Percentiles rank a stretch among this genome's conserved stretches.
Evolutionary conservation across 257 asterid species (phyloP).

Genomic region (Plectranthus barbatus): DNA sequence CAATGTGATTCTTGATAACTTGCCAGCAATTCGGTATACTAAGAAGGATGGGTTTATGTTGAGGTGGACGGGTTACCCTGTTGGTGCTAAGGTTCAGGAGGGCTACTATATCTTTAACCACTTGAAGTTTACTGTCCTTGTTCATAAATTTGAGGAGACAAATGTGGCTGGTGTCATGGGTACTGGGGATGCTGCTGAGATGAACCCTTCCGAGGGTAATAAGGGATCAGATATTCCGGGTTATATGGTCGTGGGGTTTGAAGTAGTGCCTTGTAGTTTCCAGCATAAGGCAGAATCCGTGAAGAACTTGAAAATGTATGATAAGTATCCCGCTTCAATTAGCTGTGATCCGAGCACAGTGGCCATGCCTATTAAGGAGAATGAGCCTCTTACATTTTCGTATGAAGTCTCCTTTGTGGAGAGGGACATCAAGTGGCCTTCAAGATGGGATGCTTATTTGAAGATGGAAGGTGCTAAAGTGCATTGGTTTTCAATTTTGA

Average conservation of each 20-base stretch:
- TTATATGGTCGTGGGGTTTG: conserved; percentile 82
- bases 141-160: conserved; percentile 58
- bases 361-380: conserved; percentile 54
- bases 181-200: conserved; percentile 67
- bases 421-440: conserved; percentile 83
- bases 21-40: conserved; percentile 71
- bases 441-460: conserved; percentile 85
- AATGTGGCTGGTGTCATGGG: conserved; percentile 76
- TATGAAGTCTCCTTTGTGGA: conserved; percentile 69
- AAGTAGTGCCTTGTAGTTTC: conserved; percentile 74
- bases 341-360: conserved; percentile 53
- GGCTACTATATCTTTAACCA: conserved; percentile 61
- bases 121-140: conserved; percentile 59
- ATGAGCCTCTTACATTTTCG: conserved; percentile 57
- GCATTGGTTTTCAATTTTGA: conserved; percentile 79
- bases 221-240: conserved; percentile 49
- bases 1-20: conserved; percentile 70
- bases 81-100: conserved; percentile 36
- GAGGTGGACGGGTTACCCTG: conserved; percentile 32
- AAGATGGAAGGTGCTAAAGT: conserved; percentile 92
- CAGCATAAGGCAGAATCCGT: conserved; percentile 38
- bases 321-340: conserved; percentile 49
- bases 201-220: conserved; percentile 44
- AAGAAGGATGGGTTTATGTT: conserved; percentile 49
- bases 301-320: conserved; percentile 53